A percentile compares a stretch with the other conserved stretches of the same genome.
phyloP scores from a whole-genome alignment of 495 filamentous ascomycete genomes.

The Neurospora hispaniola region DNA sequence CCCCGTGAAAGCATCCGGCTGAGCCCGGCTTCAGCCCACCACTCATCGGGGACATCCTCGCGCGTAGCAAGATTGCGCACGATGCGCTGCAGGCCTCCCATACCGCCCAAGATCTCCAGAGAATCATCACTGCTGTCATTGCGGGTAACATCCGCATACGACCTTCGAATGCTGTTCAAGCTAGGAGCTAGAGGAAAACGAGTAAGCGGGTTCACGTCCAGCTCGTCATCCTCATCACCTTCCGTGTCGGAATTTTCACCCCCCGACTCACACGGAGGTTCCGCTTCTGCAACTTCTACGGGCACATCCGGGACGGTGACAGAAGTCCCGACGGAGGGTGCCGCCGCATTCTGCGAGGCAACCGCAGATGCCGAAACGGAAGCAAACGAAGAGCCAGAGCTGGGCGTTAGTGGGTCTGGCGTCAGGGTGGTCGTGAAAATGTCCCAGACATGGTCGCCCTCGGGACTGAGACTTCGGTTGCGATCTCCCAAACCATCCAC shows the following conservation, averaged over 20 bases:
- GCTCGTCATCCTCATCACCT: constrained; percentile 24
- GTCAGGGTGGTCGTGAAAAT: constrained; percentile 69
- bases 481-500: constrained; percentile 76
- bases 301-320: constrained; percentile 24
- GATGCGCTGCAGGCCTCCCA: constrained; percentile 57
- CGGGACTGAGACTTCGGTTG: constrained; percentile 44
- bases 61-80: constrained; percentile 53
- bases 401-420: constrained; percentile 71
- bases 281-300: constrained; percentile 15
- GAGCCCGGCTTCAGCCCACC: constrained; percentile 66
- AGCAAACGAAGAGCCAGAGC: constrained; percentile 68
- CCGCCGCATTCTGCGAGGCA: constrained; percentile 23
- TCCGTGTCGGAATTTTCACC: constrained; percentile 25
- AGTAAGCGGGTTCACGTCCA: constrained; percentile 17
- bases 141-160: constrained; percentile 27
- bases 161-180: constrained; percentile 11
- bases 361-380: constrained; percentile 45
- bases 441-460: constrained; percentile 57
- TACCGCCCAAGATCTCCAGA: constrained; percentile 28
- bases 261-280: constrained; percentile 29
- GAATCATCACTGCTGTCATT: constrained; percentile 20
- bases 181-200: constrained; percentile 7
- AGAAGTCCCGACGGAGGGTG: constrained; percentile 25
- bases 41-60: constrained; percentile 64
- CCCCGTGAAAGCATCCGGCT: constrained; percentile 46